Conservation (phyloP, 306 rosid species). For the Malus asiatica region DNA sequence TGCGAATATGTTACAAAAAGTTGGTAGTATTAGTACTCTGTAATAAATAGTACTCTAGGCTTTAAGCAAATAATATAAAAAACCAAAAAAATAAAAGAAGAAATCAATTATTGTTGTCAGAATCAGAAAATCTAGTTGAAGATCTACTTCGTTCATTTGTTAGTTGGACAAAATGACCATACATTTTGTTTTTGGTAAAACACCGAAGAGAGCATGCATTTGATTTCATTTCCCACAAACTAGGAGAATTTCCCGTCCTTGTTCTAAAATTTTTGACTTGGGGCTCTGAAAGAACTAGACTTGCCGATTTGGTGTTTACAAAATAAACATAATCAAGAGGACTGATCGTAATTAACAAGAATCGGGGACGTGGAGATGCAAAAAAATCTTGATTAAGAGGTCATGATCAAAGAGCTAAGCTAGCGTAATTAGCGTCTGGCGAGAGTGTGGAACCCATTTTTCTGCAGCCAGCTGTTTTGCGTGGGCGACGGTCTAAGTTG, state of each 20-base stretch:
- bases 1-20: too few relatives aligned
- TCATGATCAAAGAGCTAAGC: not conserved
- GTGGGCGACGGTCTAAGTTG: constrained; percentile 39
- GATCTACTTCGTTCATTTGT: constrained; percentile 40
- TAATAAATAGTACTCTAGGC: not conserved
- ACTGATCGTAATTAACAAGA: not conserved
- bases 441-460: constrained; percentile 58
- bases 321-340: not conserved
- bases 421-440: constrained; percentile 8
- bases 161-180: constrained; percentile 47
- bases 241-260: not conserved
- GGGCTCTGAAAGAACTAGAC: not conserved
- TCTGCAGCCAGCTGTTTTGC: constrained; percentile 57
- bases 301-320: not conserved
- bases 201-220: not conserved
- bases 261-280: not conserved
- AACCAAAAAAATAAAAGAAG: not conserved
- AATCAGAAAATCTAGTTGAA: constrained; percentile 37
- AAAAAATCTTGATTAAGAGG: not conserved
- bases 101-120: constrained; percentile 32
- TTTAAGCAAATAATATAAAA: not conserved
- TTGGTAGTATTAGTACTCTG: too few relatives aligned
- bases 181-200: not conserved
- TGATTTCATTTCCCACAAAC: constrained; percentile 23
- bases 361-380: not conserved